Evolutionary conservation across 148 eudicot species (phyloP).

Genomic region (Rheum nobile): DNA sequence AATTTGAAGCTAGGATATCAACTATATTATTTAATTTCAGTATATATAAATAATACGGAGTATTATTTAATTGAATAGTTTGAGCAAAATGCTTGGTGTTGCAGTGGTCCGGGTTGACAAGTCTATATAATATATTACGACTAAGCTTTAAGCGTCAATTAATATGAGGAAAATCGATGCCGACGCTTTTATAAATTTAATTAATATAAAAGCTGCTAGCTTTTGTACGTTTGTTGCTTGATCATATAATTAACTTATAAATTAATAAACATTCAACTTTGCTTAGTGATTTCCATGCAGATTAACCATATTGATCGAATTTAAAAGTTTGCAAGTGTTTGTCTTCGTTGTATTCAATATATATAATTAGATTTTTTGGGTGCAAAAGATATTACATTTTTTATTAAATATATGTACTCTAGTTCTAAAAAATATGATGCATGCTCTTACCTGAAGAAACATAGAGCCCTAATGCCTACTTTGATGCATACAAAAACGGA

Average conservation of each 20-base stretch:
- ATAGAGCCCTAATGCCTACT: neutral
- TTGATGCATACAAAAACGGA: neutral
- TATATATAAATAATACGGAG: too few species aligned
- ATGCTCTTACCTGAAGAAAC: neutral
- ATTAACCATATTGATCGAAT: conserved; percentile 11
- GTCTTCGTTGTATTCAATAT: neutral
- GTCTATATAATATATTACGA: neutral
- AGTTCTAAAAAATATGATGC: neutral
- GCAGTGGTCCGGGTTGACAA: too few species aligned
- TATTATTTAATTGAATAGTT: too few species aligned
- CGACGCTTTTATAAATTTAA: neutral
- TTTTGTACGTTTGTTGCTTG: conserved; percentile 13
- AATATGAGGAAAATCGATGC: conserved; percentile 6
- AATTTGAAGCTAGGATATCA: too few species aligned
- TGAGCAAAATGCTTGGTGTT: neutral
- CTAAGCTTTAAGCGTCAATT: neutral
- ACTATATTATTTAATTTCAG: too few species aligned
- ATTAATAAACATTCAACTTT: neutral
- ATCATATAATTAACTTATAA: conserved; percentile 12
- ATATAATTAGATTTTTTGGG: neutral
- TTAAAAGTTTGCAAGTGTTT: neutral
- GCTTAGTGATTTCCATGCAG: conserved; percentile 28
- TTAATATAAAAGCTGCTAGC: neutral
- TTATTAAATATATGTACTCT: neutral
- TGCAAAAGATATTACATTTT: neutral